Conservation (phyloP, 1,284 basidiomycete species). For the Sphaerobolus stellatus region DNA sequence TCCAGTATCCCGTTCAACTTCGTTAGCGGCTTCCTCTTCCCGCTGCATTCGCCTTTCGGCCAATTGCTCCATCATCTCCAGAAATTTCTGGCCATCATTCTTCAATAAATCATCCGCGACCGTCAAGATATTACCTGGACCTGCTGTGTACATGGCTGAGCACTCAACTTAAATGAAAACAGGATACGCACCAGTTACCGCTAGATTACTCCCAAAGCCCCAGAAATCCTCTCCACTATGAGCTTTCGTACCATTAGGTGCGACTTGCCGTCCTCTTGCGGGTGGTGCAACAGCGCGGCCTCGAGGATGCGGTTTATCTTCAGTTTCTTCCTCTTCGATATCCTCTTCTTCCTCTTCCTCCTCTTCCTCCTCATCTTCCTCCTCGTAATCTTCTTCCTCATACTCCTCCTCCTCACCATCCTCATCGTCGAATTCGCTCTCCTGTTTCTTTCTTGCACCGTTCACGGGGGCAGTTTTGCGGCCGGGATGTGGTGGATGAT, state of each 20-base stretch:
- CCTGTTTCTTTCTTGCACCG: constrained; percentile 36
- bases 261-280: constrained; percentile 31
- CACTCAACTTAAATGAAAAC: constrained; percentile 13
- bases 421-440: constrained; percentile 67
- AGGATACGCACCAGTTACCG: constrained; percentile 72
- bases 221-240: constrained; percentile 64
- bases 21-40: constrained; percentile 85
- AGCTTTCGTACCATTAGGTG: constrained; percentile 38
- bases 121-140: constrained; percentile 90
- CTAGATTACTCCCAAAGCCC: constrained; percentile 75
- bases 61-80: constrained; percentile 99
- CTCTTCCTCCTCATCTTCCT: constrained; percentile 64
- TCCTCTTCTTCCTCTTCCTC: constrained; percentile 67
- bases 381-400: constrained; percentile 59
- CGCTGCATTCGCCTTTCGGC: constrained; percentile 92
- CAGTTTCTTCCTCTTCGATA: constrained; percentile 24
- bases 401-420: constrained; percentile 53
- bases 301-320: constrained; percentile 27
- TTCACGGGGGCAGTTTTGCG: constrained; percentile 28
- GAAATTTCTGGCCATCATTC: constrained; percentile 97
- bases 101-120: constrained; percentile 98
- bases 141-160: constrained; percentile 32
- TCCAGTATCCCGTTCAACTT: constrained; percentile 58
- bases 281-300: constrained; percentile 3
- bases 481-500: constrained; percentile 32